phyloP scores from a whole-genome alignment of 192 early-diverging fungal genomes.

The Coemansia sp. region DNA sequence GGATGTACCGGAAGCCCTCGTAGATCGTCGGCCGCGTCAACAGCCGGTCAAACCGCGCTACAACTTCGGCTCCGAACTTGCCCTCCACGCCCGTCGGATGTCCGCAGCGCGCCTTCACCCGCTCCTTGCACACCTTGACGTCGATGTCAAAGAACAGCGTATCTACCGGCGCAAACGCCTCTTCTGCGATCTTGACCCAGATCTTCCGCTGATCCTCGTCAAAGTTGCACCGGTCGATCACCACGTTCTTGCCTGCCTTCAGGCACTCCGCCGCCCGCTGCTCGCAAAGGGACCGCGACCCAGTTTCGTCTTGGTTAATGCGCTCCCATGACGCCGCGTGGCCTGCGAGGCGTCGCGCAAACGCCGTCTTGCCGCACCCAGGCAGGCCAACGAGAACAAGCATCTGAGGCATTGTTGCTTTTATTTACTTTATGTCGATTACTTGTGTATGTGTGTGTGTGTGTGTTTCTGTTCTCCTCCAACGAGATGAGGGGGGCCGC shows the following conservation, averaged over 20 bases:
- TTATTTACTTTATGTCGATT: too few species aligned
- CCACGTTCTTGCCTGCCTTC: constrained; percentile 61
- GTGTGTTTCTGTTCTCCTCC: too few species aligned
- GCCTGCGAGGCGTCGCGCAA: constrained; percentile 56
- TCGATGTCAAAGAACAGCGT: constrained; percentile 69
- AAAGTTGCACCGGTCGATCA: constrained; percentile 81
- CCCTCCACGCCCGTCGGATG: constrained; percentile 76
- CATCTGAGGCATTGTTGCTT: constrained; percentile 55
- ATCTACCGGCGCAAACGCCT: constrained; percentile 60
- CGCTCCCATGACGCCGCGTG: constrained; percentile 58
- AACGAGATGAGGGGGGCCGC: not conserved
- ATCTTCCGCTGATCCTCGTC: constrained; percentile 68
- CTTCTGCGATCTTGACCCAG: constrained; percentile 66
- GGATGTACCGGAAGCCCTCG: constrained; percentile 56
- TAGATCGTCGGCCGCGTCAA: constrained; percentile 52
- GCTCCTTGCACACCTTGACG: constrained; percentile 60
- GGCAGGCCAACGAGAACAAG: constrained; percentile 73
- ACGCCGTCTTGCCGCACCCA: constrained; percentile 74
- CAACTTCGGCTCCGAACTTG: constrained; percentile 59
- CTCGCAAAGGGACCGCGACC: constrained; percentile 66
- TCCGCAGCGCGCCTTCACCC: constrained; percentile 60
- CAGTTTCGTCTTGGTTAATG: constrained; percentile 76
- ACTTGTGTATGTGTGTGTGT: too few species aligned
- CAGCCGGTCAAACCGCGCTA: constrained; percentile 59
- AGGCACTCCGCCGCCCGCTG: constrained; percentile 48